Evolutionary conservation across 108 stramenopile species (phyloP).

Genomic region (Discostella pseudostelligera): DNA sequence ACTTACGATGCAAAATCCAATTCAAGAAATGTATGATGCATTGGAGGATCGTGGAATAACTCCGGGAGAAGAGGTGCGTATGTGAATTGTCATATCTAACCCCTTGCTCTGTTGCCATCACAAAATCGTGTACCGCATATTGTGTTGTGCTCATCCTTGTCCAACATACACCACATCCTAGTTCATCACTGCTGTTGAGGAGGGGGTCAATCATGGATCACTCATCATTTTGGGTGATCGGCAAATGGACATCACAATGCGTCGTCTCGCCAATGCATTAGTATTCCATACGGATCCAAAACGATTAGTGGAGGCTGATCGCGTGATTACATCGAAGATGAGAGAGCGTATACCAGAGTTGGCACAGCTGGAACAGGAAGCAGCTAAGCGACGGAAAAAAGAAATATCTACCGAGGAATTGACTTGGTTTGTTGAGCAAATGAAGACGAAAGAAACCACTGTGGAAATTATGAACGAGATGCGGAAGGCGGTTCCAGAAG

Average conservation of each 20-base stretch:
- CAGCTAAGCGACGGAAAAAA: slow-evolving; percentile 10
- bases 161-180: background rate
- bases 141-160: background rate
- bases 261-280: slow-evolving; percentile 61
- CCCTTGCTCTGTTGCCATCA: too few relatives aligned
- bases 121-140: background rate
- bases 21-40: slow-evolving; percentile 63
- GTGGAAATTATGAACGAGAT: slow-evolving; percentile 57
- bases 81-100: background rate
- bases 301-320: slow-evolving; percentile 47
- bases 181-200: slow-evolving; percentile 66
- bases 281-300: slow-evolving; percentile 57
- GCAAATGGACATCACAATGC: slow-evolving; percentile 71
- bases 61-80: slow-evolving; percentile 62
- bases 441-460: slow-evolving; percentile 63
- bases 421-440: slow-evolving; percentile 56
- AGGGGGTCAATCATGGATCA: slow-evolving; percentile 58
- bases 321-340: slow-evolving; percentile 50
- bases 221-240: slow-evolving; percentile 77
- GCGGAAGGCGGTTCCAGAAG: slow-evolving; percentile 54
- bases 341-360: slow-evolving; percentile 39
- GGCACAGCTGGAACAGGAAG: slow-evolving; percentile 19
- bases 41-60: slow-evolving; percentile 64
- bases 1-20: slow-evolving; percentile 20
- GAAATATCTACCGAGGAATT: slow-evolving; percentile 47